These are phyloP conservation scores for Coccinonectria pachysandricola DNA, from an alignment of 2,329 filamentous ascomycete genomes.

Conservation along the genomic window DNA sequence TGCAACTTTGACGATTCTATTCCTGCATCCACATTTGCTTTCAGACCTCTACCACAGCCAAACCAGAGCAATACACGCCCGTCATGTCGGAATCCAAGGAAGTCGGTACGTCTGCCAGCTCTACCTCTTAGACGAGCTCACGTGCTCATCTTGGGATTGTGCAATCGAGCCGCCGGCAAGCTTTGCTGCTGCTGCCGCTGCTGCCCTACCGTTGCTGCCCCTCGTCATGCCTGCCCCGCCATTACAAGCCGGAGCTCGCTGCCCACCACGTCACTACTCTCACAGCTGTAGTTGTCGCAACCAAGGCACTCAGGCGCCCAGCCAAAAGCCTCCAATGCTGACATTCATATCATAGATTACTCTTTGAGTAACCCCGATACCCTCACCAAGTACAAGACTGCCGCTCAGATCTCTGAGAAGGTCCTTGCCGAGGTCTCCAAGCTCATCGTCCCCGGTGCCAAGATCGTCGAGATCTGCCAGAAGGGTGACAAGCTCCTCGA, in stretches of 20 bases:
- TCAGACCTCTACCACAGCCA: slow-evolving; percentile 7
- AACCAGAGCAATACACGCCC: slow-evolving; percentile 18
- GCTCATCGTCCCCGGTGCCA: slow-evolving; percentile 71
- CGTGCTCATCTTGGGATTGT: slow-evolving; percentile 1
- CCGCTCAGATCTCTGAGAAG: slow-evolving; percentile 89
- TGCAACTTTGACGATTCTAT: too few species aligned
- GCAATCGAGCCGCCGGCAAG: slow-evolving; percentile 3
- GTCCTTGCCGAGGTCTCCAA: slow-evolving; percentile 76
- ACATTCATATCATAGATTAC: too few species aligned
- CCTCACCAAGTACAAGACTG: slow-evolving; percentile 98
- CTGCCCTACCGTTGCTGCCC: slow-evolving; percentile 11
- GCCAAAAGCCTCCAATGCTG: too few species aligned
- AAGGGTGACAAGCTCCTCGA: slow-evolving; percentile 91
- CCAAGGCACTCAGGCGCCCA: too few species aligned
- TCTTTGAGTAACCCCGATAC: slow-evolving; percentile 86
- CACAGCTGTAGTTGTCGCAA: not conserved
- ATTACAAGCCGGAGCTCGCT: slow-evolving; percentile 13
- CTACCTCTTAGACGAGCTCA: not conserved
- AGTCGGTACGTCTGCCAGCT: slow-evolving; percentile 27
- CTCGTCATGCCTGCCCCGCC: slow-evolving; percentile 16
- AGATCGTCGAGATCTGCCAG: slow-evolving; percentile 90
- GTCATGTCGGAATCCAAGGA: slow-evolving; percentile 38
- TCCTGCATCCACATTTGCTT: slow-evolving; percentile 14
- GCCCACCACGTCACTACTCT: slow-evolving; percentile 3
- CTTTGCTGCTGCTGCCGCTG: slow-evolving; percentile 4